phyloP scores from a whole-genome alignment of 2,329 filamentous ascomycete species.

The Penicillium sp. region DNA sequence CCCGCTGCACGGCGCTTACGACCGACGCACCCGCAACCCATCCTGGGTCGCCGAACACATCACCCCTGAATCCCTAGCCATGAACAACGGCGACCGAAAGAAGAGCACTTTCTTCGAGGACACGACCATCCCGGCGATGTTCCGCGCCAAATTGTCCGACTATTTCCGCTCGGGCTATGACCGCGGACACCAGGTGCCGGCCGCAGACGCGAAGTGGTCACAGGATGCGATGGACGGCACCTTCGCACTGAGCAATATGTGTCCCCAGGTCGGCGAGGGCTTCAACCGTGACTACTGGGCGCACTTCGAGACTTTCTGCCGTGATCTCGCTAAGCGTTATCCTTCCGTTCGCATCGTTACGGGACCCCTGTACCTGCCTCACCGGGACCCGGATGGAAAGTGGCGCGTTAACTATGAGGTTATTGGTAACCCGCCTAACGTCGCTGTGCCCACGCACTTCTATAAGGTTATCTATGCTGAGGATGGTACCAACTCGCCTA shows the following conservation, averaged over 20 bases:
- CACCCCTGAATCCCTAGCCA: slow-evolving; percentile 76
- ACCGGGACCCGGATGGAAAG: slow-evolving; percentile 83
- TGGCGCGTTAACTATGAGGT: slow-evolving; percentile 96
- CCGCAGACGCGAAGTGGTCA: slow-evolving; percentile 93
- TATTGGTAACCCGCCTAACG: slow-evolving; percentile 86
- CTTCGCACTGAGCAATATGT: slow-evolving; percentile 94
- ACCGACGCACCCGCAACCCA: slow-evolving; percentile 86
- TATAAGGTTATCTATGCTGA: slow-evolving; percentile 99
- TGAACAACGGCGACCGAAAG: slow-evolving; percentile 76
- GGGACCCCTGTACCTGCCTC: slow-evolving; percentile 88
- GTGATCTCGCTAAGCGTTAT: slow-evolving; percentile 74
- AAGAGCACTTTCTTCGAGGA: slow-evolving; percentile 84
- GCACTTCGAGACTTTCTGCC: slow-evolving; percentile 96
- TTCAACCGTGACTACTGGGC: slow-evolving; percentile 99
- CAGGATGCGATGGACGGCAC: slow-evolving; percentile 94
- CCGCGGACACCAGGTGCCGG: slow-evolving; percentile 93
- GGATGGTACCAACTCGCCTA: slow-evolving; percentile 60
- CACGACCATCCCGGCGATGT: slow-evolving; percentile 71
- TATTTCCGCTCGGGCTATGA: slow-evolving; percentile 96
- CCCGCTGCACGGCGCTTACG: slow-evolving; percentile 81
- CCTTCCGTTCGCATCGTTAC: slow-evolving; percentile 89
- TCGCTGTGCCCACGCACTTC: slow-evolving; percentile 96
- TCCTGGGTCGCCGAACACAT: slow-evolving; percentile 97
- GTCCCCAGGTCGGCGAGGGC: slow-evolving; percentile 93
- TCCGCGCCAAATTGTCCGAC: slow-evolving; percentile 86